Percentiles rank a stretch among this genome's conserved stretches.
Conservation (phyloP, 164 flowering plant species). For the Akebia trifoliata region DNA sequence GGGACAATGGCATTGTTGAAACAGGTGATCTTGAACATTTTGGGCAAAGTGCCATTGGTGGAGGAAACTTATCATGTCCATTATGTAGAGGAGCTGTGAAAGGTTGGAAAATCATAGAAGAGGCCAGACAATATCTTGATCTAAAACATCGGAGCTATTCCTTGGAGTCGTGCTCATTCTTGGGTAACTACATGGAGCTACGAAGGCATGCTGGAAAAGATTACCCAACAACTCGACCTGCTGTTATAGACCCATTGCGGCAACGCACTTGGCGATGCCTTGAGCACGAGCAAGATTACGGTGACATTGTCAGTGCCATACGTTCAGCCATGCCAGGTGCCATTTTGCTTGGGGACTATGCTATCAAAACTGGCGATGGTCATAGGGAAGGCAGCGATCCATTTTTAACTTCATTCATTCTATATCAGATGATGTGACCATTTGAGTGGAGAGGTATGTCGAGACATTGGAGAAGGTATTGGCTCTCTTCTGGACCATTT, state of each 20-base stretch:
- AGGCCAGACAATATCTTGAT: constrained; percentile 55
- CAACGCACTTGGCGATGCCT: constrained; percentile 77
- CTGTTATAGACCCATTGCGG: constrained; percentile 57
- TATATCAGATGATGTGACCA: constrained; percentile 77
- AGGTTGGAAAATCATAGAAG: constrained; percentile 52
- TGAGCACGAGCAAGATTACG: constrained; percentile 73
- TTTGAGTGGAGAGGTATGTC: constrained; percentile 48
- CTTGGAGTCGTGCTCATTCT: constrained; percentile 53
- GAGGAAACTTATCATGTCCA: constrained; percentile 36
- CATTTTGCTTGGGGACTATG: constrained; percentile 56
- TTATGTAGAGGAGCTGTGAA: constrained; percentile 50
- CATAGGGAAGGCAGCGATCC: constrained; percentile 46
- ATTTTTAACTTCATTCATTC: constrained; percentile 56
- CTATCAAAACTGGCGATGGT: constrained; percentile 41
- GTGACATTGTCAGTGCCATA: constrained; percentile 82
- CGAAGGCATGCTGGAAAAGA: constrained; percentile 61
- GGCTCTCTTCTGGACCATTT: constrained; percentile 37
- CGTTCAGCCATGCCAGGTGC: constrained; percentile 88
- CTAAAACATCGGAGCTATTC: constrained; percentile 52
- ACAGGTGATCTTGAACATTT: constrained; percentile 11
- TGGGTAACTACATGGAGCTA: constrained; percentile 58
- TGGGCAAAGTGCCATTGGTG: constrained; percentile 14
- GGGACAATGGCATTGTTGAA: constrained; percentile 12
- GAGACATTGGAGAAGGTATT: constrained; percentile 63
- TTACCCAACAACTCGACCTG: constrained; percentile 56